Base-by-base conservation (phyloP, 306 rosid genomes). In the Alnus rubra region DNA sequence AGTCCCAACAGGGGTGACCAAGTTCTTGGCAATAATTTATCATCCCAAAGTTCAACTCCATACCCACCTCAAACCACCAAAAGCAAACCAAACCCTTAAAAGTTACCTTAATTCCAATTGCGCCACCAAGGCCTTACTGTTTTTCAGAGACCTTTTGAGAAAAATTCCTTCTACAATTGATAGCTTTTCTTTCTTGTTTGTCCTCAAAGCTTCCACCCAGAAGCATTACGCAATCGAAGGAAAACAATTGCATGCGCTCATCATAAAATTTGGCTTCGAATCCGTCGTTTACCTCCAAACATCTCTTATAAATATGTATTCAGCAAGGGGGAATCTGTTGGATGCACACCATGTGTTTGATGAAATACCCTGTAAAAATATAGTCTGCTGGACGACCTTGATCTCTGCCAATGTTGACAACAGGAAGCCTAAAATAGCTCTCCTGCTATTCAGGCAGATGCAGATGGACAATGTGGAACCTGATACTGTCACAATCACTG, bases 321-420 rank as follows among this genome's bases (percentile, higher is more conserved):
- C 88, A 2, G 76, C 69, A 13, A 5, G 69, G 1, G 71, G 80
- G 23, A 74, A 77, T 75, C 55, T 83, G 5, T 12, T 15, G 11
- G 75, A 82, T 50, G 90, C 87, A 51, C 85, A 73, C 77, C 75
- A 71, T 23, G 37, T 87, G 84, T 87, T 87, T 23, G 93, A 83
- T 45, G 84, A 85, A 87, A 87, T 89, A 42, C 81, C 82, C 31
- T 7, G 2, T 0, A 87, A 71, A 74, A 89, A 85, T 47, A 23
- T 72, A 11, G 63, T 89, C 12, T 87, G 87, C 74, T 86, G 88
- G 86, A 88, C 95, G 3, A 60, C 90, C 69, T 79, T 91, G 87
- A 86, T 91, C 79, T 85, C 87, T 63, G 92, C 90, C 19, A 87
- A 84, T 79, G 92, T 91, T 77, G 84, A 79, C 67, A 84, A 91